Evolutionary conservation across 208 protist species (phyloP), one percentile per base, ranked within the genome.

Genomic region (Jaenimonas drosophilae): DNA sequence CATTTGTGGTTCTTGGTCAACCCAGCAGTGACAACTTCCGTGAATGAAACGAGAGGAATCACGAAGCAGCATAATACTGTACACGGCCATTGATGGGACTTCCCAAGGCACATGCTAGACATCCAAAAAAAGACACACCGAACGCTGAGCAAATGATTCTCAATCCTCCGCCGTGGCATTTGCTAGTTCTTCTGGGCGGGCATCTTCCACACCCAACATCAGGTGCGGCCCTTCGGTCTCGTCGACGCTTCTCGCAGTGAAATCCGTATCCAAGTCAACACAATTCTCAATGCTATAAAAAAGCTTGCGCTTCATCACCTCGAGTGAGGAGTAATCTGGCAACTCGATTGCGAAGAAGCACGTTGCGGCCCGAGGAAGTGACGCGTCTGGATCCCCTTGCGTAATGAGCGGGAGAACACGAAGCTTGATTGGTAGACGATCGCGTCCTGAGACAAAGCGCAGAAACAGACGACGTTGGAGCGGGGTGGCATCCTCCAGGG

Each of bases 291-390:
- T 96, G 50, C 93, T 94, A 74, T 97, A 98, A 48, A 88, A 89
- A 20, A 98, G 75, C 58, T 95, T 96, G 30, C 64, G 59, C 62
- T 88, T 89, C 76, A 97, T 84, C 19, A 95, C 75, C n/a, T 95
- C 88, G 12, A 96, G 54, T 0, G 71, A 80, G 49, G 79, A 91
- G 68, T 98, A 98, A 53, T 95, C 74, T 4, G 96, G 96, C 27
- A 98, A 59, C 54, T 97, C 87, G 21, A 98, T 26, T 12, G 85
- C 74, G 52, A 98, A 98, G 70, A 98, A 98, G 78, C 96, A 98
- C 49, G 96, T 98, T 19, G 93, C 80, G 14, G 95, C 83, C 21
- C 81, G 70, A 4, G 96, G 93, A 7, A 98, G 62, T 14, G 80
- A 54, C 16, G 70, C 62, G 66, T 97, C 93, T 2, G 88, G 73